A percentile compares a stretch with the other conserved stretches of the same genome.
These are phyloP conservation scores for Leavenworthia alabamica DNA, from an alignment of 345 rosid species.

Conservation along the genomic window DNA sequence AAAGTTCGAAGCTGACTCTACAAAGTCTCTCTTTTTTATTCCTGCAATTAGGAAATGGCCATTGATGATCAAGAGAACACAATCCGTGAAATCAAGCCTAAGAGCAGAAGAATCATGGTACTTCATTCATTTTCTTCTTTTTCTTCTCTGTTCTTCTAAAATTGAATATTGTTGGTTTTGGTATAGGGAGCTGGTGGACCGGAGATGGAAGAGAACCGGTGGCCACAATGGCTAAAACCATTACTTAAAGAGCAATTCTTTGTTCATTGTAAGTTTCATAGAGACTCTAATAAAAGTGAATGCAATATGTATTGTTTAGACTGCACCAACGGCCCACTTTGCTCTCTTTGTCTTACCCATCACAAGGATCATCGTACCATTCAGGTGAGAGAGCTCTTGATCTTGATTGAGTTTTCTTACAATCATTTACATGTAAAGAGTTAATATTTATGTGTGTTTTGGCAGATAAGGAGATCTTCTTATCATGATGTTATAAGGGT, in stretches of 20 bases:
- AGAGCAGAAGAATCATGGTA: too few species aligned
- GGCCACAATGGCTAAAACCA: slow-evolving; percentile 85
- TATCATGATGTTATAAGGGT: slow-evolving; percentile 99
- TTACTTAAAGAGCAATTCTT: slow-evolving; percentile 71
- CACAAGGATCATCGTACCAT: slow-evolving; percentile 76
- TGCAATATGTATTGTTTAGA: slow-evolving; percentile 98
- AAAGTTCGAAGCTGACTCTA: too few species aligned
- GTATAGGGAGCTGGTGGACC: slow-evolving; percentile 63
- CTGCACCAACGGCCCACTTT: slow-evolving; percentile 74
- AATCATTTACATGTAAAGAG: not conserved
- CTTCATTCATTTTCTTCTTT: too few species aligned
- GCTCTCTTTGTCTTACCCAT: slow-evolving; percentile 62
- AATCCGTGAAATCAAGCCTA: too few species aligned
- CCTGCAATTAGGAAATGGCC: too few species aligned
- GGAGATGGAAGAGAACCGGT: slow-evolving; percentile 55
- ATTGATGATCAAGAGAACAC: too few species aligned
- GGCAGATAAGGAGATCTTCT: slow-evolving; percentile 93
- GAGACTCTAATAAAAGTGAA: slow-evolving; percentile 86
- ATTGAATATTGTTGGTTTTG: not conserved
- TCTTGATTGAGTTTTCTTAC: not conserved
- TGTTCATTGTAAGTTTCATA: slow-evolving; percentile 81
- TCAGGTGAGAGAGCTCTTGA: slow-evolving; percentile 55
- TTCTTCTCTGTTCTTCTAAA: too few species aligned
- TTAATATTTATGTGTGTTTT: not conserved
- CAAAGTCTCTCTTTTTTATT: too few species aligned